These are phyloP conservation scores for Coniella vitis DNA, from an alignment of 2,329 filamentous ascomycete genomes.

Conservation along the genomic window DNA sequence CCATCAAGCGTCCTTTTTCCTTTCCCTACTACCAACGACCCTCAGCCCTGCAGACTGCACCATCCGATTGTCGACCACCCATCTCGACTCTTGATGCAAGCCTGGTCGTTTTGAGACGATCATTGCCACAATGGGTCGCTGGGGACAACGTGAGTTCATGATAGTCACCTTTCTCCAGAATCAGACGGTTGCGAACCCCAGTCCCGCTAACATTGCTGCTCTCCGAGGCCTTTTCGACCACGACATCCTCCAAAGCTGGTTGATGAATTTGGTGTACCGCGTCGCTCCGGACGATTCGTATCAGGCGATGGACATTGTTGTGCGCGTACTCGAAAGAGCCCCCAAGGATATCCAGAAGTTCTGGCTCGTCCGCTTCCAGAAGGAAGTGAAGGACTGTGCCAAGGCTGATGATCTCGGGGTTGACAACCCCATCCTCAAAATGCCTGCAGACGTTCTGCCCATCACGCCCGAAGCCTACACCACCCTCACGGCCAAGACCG, in stretches of 20 bases:
- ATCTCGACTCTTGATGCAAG: neutral
- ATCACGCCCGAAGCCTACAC: neutral
- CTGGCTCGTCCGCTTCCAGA: neutral
- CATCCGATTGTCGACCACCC: neutral
- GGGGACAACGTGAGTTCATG: conserved; percentile 3
- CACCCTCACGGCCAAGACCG: neutral
- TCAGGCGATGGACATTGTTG: neutral
- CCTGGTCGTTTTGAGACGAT: neutral
- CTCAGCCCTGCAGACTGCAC: neutral
- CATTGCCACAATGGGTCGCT: conserved; percentile 7
- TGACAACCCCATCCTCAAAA: neutral
- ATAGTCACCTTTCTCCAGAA: neutral
- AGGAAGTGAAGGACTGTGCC: neutral
- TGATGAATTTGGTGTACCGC: neutral
- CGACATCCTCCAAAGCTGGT: neutral
- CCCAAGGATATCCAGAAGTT: too few species aligned
- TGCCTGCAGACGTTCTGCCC: neutral
- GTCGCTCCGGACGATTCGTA: neutral
- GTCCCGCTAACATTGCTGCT: neutral
- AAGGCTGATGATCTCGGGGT: neutral
- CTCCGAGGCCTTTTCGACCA: conserved; percentile 8
- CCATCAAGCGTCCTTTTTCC: too few species aligned
- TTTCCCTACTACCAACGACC: too few species aligned
- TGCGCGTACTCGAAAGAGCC: neutral
- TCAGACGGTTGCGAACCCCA: too few species aligned